A percentile compares a stretch with the other conserved stretches of the same genome.
Evolutionary conservation across 345 rosid genomes (phyloP).

Genomic region (Brassica cretica): DNA sequence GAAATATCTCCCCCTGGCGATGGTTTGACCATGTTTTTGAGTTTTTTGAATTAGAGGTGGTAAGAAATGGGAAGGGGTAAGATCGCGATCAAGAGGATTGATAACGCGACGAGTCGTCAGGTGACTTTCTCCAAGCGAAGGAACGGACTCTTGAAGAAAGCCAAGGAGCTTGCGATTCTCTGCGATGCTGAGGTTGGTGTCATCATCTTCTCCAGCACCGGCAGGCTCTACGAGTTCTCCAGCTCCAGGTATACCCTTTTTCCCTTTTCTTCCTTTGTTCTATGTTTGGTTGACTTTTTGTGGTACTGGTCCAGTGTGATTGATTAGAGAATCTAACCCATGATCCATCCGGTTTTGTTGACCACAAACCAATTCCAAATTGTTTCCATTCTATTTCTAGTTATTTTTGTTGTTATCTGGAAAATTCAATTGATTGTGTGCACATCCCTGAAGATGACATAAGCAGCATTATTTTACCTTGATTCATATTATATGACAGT

Average conservation of each 20-base stretch:
- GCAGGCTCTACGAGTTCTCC: background rate
- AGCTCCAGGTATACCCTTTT: background rate
- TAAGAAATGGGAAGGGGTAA: background rate
- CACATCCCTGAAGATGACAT: background rate
- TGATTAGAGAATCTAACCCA: background rate
- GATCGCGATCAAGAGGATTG: background rate
- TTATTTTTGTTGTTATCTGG: conserved; percentile 2
- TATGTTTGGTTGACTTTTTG: conserved; percentile 10
- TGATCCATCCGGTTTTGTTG: background rate
- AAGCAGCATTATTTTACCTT: background rate
- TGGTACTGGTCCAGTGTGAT: background rate
- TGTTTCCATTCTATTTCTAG: background rate
- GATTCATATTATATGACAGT: background rate
- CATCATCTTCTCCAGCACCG: background rate
- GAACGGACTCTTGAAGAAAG: background rate
- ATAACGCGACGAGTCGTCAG: background rate
- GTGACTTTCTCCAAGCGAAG: background rate
- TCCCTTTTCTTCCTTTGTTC: background rate
- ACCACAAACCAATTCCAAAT: background rate
- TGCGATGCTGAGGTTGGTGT: background rate
- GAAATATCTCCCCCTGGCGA: background rate
- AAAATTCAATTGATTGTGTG: background rate
- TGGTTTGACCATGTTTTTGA: conserved; percentile 11
- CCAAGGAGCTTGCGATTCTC: background rate
- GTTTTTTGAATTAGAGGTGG: background rate